A percentile compares a stretch with the other conserved stretches of the same genome.
Conservation (phyloP, 148 eudicot genomes). For the Fagopyrum homotropicum region DNA sequence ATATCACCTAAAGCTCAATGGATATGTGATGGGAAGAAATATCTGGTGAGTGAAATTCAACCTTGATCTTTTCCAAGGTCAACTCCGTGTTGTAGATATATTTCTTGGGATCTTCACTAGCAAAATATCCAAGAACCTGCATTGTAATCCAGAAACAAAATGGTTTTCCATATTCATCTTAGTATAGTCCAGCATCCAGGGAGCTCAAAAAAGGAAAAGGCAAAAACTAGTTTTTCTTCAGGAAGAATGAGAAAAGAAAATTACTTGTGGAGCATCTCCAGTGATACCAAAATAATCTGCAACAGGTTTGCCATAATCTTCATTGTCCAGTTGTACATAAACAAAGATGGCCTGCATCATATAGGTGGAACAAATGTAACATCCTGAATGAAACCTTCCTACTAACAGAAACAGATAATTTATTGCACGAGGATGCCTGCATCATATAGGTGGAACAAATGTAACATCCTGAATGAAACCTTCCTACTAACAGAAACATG, state of each 20-base stretch:
- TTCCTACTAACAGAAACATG: background rate
- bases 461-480: background rate
- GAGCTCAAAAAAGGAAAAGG: background rate
- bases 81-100: slow-evolving; percentile 51
- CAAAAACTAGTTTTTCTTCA: background rate
- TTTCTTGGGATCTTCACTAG: slow-evolving; percentile 64
- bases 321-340: slow-evolving; percentile 66
- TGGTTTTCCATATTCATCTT: background rate
- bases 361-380: background rate
- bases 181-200: background rate
- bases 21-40: too few species aligned
- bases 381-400: background rate
- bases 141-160: slow-evolving; percentile 12
- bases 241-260: slow-evolving; percentile 8
- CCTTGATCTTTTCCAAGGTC: slow-evolving; percentile 63
- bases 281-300: slow-evolving; percentile 82
- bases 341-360: slow-evolving; percentile 69
- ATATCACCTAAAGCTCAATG: background rate
- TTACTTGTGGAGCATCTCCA: slow-evolving; percentile 63
- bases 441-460: slow-evolving; percentile 7
- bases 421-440: slow-evolving; percentile 32
- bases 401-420: background rate
- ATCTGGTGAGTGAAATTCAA: slow-evolving; percentile 9
- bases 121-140: slow-evolving; percentile 72
- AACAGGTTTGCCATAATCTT: slow-evolving; percentile 85